phyloP scores from a whole-genome alignment of 192 early-diverging fungal genomes.

The Mortierella claussenii region DNA sequence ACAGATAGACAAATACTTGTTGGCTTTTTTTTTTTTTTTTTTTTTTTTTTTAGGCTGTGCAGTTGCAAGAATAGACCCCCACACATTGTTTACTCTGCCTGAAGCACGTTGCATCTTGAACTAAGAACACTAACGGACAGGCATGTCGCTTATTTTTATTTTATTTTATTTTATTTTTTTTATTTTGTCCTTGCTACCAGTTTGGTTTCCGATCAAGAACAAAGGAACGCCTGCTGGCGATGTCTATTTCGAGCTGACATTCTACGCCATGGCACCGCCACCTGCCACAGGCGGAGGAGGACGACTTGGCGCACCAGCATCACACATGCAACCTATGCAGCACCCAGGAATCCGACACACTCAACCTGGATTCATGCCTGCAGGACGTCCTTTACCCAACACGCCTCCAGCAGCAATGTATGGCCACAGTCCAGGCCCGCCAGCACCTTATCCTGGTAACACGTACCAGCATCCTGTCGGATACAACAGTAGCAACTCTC shows the following conservation, averaged over 20 bases:
- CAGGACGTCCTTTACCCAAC: slow-evolving; percentile 14
- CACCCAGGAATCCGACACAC: slow-evolving; percentile 12
- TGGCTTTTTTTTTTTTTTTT: too few relatives aligned
- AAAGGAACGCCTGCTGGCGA: slow-evolving; percentile 58
- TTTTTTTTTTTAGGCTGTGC: too few relatives aligned
- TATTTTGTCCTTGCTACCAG: slow-evolving; percentile 28
- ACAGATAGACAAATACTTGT: too few relatives aligned
- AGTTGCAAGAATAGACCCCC: too few relatives aligned
- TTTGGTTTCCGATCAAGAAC: slow-evolving; percentile 59
- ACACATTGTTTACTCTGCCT: too few relatives aligned
- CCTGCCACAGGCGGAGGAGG: not conserved
- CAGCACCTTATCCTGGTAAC: slow-evolving; percentile 36
- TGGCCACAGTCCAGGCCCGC: slow-evolving; percentile 8
- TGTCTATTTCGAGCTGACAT: slow-evolving; percentile 64
- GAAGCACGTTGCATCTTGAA: too few relatives aligned
- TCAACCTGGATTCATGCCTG: slow-evolving; percentile 22
- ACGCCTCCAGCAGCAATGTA: slow-evolving; percentile 3
- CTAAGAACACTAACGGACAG: too few relatives aligned
- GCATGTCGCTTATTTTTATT: too few relatives aligned
- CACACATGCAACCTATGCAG: slow-evolving; percentile 6
- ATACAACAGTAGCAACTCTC: not conserved
- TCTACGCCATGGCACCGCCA: slow-evolving; percentile 52
- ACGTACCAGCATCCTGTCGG: slow-evolving; percentile 8
- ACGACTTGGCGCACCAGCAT: slow-evolving; percentile 2
- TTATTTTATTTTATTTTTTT: too few relatives aligned